Evolutionary conservation across 441 rosid species (phyloP), one percentile per base, ranked within the genome.

Genomic region (Bruguiera hainesii): DNA sequence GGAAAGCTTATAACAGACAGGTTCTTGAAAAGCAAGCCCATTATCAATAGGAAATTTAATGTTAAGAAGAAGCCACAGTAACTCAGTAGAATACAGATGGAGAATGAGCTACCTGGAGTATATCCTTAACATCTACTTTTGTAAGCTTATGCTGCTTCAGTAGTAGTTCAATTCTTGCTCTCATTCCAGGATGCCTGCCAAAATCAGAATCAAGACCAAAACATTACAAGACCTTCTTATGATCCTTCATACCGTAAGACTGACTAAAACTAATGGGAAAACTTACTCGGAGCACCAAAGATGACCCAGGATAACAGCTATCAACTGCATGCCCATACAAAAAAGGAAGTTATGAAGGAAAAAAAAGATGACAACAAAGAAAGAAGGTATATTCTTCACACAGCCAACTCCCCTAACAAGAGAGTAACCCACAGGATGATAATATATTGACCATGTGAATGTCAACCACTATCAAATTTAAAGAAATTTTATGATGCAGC

Each of bases 211-310:
- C 2, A 23, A 63, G 46, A 60, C 46, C 21, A 63, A 21, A 42
- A n/a, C 48, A 50, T 13, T 49, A 60, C 15, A n/a, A 60, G 69
- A 72, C 21, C 73, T 51, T 42, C 39, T 57, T 30, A 55, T 53
- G 26, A 49, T 73, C 37, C 30, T 42, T 20, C 60, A 55, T 56
- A 23, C 39, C 19, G 23, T 19, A 59, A 53, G 42, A 70, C 6
- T 37, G 48, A 63, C 5, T 29, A 55, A 26, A 64, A 26, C 15
- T 25, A 46, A 28, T 69, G 50, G 5, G 58, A 66, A 29, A 62
- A 78, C 96, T 87, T 91, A 94, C 98, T 91, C 98, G 10, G 98
- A 83, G 83, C 90, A 94, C 98, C 98, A 94, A 57, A 94, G 83
- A 78, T 94, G 93, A 59, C 99, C 99, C 72, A 94, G 78, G 65